Evolutionary conservation across 2,329 filamentous ascomycete genomes (phyloP), one percentile per base, ranked within the genome.

Genomic region (Cercospora sesami): DNA sequence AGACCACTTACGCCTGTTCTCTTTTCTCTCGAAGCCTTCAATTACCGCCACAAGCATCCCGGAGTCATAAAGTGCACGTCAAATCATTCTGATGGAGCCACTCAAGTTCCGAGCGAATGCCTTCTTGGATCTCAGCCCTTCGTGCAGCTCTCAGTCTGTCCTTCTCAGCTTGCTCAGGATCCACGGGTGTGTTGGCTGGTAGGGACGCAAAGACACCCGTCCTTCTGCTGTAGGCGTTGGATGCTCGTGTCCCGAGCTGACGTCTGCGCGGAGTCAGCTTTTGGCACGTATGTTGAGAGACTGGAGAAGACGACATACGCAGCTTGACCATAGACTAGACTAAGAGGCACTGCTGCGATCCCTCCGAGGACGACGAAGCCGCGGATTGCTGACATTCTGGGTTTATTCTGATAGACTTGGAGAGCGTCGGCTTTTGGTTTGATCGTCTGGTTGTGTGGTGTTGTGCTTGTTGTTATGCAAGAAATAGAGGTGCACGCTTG

Each of bases 1-100:
- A 59, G 2, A 33, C 9, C 36, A 36, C 51, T 16, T 9, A 14
- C 26, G 31, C 21, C 21, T 48, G 42, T 4, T 26, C 12, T 16
- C 26, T 48, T 5, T 48, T 23, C 42, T 33, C 21, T 10, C 45
- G 5, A 51, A 51, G 45, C 21, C 30, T 16, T 58, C 28, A 65
- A 39, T 14, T 42, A 39, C 64, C 64, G 7, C 57, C 64, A 39
- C 64, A 65, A 55, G 64, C 64, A 42, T 65, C 57, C 26, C 64
- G 59, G 14, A 63, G 63, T 68, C 66, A 68, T 53, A 68, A 65
- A 36, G 63, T 68, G 60, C 66, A 65, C 28, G 59, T 68, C 62
- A 68, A 63, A 39, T 68, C 66, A 30, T 23, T 68, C 66, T 68
- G 39, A 21, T 68, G 66, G 14, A 68, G 59, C 66, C 66, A 68